Evolutionary conservation across 2,329 filamentous ascomycete species (phyloP), one percentile per base, ranked within the genome.

Genomic region (Paraconiothyrium sp.): DNA sequence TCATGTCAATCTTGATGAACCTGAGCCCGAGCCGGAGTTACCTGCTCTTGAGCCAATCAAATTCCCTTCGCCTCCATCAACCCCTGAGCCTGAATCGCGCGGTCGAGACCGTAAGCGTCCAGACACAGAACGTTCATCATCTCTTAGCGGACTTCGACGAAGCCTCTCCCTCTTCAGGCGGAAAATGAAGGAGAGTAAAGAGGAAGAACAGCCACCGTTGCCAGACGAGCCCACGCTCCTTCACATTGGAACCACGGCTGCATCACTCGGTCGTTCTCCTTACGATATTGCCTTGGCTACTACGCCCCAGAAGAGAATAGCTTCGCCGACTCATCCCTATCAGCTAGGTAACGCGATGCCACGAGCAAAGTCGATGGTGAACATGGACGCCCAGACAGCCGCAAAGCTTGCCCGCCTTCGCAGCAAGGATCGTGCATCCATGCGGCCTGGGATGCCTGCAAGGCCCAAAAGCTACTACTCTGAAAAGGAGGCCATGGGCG

Each of bases 221-320:
- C 65, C 64, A 35, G 58, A 72, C 14, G 61, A 69, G 39, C 57
- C 69, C n/a, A 70, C 65, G 34, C 69, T 78, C 14, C 73, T 76
- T 32, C 75, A 83, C 62, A 75, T 82, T 39, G 79, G 76, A 16
- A 80, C 78, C 2, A 80, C 81, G 6, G 78, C 79, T 4, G 68
- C 75, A 11, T 73, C 79, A 4, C 72, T 83, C 0, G 82, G 82
- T 24, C 65, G 70, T 22, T 81, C 78, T 11, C 80, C 81, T 5
- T 83, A 83, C 61, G 81, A 83, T 57, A 74, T 78, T 41, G 78
- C 81, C 16, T 78, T 75, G 64, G 57, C 67, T 39, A 48, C 56
- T 6, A 58, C 64, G 11, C 65, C 59, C n/a, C 61, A 51, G 27
- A 64, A 69, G 52, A 57, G 58, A 10, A 60, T 72, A 8, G 64